Base-by-base conservation (phyloP, 495 filamentous ascomycete species). In the Endocarpon pusillum region DNA sequence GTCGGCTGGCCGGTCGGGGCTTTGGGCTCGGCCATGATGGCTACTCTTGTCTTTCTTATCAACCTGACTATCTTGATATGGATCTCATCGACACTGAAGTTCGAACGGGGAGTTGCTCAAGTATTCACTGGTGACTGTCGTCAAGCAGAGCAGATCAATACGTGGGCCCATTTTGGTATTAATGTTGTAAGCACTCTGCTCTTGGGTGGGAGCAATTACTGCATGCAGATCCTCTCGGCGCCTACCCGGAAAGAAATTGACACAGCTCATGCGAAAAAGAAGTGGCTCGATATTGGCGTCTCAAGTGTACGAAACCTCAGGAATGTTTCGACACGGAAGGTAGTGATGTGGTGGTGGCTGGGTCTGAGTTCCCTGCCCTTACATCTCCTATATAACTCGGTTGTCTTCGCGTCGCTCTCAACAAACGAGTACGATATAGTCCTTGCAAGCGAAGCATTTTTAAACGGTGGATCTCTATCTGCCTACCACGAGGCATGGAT, bases 341-440 rank as follows among this genome's bases (percentile, higher is more conserved):
- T 24, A 9, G 10, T 24, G 10, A 10, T 21, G 12, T 35, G 33
- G n/a, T 5, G 5, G n/a, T 24, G 5, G 9, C 19, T 35, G 11
- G 9, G 3, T n/a, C 12, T 17, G 19, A 17, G 14, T n/a, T n/a
- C 28, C 7, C 14, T 17, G 28, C 7, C 19, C 19, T 32, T 45
- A 23, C 42, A 45, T 22, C 27, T 45, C 2, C 9, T 45, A n/a
- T 33, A n/a, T 36, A 52, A 54, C 42, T 52, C 42, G 8, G 41
- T 42, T 3, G 22, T 54, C 20, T 51, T 48, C 23, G 38, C 42
- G 9, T 41, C 46, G 1, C 12, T 43, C 19, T 16, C 27, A 22
- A 46, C 54, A 8, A 55, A 59, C 19, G 46, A 58, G 20, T 66
- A 62, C 35, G 37, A 46, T 22, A 20, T 56, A n/a, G 51, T 49